Base-by-base conservation (phyloP, 179 eudicot species). In the Corrigiola litoralis region DNA sequence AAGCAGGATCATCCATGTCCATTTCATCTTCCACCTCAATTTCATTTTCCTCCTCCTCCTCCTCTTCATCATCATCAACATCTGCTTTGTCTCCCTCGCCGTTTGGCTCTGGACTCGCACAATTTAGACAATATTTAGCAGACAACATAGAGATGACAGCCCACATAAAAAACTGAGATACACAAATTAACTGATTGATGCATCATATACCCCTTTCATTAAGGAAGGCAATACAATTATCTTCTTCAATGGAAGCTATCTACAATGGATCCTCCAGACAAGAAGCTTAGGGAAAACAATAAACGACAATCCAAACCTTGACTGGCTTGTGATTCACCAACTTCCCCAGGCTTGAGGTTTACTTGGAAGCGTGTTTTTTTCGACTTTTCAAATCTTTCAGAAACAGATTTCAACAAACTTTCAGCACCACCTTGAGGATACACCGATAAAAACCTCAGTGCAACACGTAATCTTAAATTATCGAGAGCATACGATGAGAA, bases 401-500 rank as follows among this genome's bases (percentile, higher is more conserved):
- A 71, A 45, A 51, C 58, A 71, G 73, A 58, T 63, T 77, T 87
- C 69, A 87, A 73, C 63, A 74, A 60, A 64, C 80, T 74, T 58
- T 81, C 90, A 61, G 90, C 95, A 62, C 84, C 95, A 27, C 71
- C 34, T 67, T 54, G 75, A 34, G 98, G 95, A 73, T 80, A 84
- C 36, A 84, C 77, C 47, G 88, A 81, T 68, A 92, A 51, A 54
- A 90, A 87, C 81, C 90, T 87, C 66, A 82, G 65, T 27, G 83
- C 79, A 66, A 92, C 76, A 66, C 89, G 72, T 11, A 72, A 70
- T 69, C 92, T 82, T 70, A 92, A 72, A 64, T 71, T 76, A 55
- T 80, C 79, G 31, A 87, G 78, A 41, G 72, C 58, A 36, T 61
- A 69, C 34, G 88, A 53, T 10, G 90, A 45, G 71, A 87, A 92